phyloP scores from a whole-genome alignment of 2,329 filamentous ascomycete species.

The Setomelanomma holmii region DNA sequence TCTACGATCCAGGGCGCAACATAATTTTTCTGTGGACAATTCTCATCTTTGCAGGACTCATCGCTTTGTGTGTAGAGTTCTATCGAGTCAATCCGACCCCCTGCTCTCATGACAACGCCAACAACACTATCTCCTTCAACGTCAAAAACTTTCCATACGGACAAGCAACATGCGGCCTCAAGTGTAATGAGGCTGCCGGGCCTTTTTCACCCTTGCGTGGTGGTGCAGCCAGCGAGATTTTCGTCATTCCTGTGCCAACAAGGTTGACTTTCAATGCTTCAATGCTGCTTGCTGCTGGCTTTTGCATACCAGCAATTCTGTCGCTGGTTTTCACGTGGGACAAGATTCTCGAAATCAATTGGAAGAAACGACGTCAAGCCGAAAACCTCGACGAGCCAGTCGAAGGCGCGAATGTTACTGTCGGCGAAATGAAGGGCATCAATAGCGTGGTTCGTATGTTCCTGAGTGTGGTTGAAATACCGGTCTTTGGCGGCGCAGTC shows the following conservation, averaged over 20 bases:
- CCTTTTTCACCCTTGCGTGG: constrained; percentile 64
- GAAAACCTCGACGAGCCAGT: constrained; percentile 52
- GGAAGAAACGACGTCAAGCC: constrained; percentile 56
- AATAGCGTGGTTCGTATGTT: constrained; percentile 46
- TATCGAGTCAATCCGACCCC: constrained; percentile 58
- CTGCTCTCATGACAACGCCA: constrained; percentile 54
- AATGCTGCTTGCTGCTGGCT: constrained; percentile 68
- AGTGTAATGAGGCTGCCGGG: constrained; percentile 54
- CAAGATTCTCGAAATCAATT: constrained; percentile 69
- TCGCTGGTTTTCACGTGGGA: constrained; percentile 69
- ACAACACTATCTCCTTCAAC: constrained; percentile 45
- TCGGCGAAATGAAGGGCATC: constrained; percentile 56
- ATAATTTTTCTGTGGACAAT: constrained; percentile 72
- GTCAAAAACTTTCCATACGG: constrained; percentile 56
- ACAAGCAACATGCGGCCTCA: constrained; percentile 54
- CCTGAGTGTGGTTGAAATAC: constrained; percentile 60
- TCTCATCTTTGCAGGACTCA: constrained; percentile 65
- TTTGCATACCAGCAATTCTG: constrained; percentile 68
- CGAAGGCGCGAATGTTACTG: constrained; percentile 63
- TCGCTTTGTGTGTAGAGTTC: constrained; percentile 70
- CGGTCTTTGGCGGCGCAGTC: constrained; percentile 65
- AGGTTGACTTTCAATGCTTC: constrained; percentile 65
- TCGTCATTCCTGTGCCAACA: constrained; percentile 66
- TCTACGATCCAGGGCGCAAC: constrained; percentile 68
- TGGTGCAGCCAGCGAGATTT: constrained; percentile 66